These are phyloP conservation scores for Aureobasidium sp. DNA, from an alignment of 2,329 filamentous ascomycete genomes.

Conservation along the genomic window DNA sequence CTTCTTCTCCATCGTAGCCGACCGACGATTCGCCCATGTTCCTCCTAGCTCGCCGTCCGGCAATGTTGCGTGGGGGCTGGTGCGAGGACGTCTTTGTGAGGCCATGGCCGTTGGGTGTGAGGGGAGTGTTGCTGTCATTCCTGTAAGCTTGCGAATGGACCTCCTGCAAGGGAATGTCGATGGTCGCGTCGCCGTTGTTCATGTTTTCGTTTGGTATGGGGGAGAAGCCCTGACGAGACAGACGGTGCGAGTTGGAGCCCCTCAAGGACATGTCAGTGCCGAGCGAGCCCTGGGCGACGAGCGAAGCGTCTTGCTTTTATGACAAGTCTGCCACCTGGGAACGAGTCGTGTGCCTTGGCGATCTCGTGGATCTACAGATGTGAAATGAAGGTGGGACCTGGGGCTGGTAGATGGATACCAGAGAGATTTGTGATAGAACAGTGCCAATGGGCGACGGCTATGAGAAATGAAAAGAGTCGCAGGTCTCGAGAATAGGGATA, in stretches of 20 bases:
- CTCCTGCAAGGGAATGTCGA: conserved; percentile 55
- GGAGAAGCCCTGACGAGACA: conserved; percentile 28
- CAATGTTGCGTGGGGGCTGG: conserved; percentile 33
- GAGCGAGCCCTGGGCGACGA: background rate
- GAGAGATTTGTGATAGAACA: background rate
- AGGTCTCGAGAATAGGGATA: background rate
- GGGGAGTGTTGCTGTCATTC: conserved; percentile 30
- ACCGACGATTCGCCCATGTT: conserved; percentile 28
- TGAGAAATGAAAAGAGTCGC: background rate
- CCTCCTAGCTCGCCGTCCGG: conserved; percentile 30
- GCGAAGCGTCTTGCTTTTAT: background rate
- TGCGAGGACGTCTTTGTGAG: conserved; percentile 21
- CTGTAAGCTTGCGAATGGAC: conserved; percentile 39
- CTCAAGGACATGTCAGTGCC: conserved; percentile 11
- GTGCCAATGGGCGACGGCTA: no score
- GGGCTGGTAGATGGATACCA: background rate
- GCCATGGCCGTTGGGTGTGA: conserved; percentile 4
- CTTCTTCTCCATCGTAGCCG: conserved; percentile 43
- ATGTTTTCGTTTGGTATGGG: conserved; percentile 21
- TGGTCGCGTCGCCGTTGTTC: conserved; percentile 44
- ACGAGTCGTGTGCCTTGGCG: conserved; percentile 12
- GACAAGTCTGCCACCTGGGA: background rate
- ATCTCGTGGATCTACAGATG: conserved; percentile 1
- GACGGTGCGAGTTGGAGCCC: conserved; percentile 10
- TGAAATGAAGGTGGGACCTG: conserved; percentile 13